phyloP scores from a whole-genome alignment of 768 basidiomycete species.

The Lactifluus echinatus region DNA sequence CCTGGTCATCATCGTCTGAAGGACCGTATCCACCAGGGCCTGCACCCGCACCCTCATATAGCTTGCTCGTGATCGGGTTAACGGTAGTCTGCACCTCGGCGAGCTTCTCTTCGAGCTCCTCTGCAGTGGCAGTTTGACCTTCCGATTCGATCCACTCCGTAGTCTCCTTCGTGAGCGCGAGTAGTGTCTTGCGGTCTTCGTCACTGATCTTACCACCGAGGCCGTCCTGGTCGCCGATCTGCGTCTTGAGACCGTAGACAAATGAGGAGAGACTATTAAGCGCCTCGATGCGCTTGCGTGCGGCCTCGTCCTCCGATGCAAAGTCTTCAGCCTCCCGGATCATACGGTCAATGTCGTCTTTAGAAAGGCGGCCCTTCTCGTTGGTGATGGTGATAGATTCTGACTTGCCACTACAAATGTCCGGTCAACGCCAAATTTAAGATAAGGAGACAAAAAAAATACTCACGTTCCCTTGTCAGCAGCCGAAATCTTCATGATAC shows the following conservation, averaged over 20 bases:
- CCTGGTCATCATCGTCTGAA: constrained; percentile 31
- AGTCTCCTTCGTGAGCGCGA: constrained; percentile 76
- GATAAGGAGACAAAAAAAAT: not conserved
- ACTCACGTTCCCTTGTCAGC: constrained; percentile 85
- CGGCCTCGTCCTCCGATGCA: constrained; percentile 65
- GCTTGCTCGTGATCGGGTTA: constrained; percentile 41
- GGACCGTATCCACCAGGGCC: constrained; percentile 21
- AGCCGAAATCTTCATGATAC: constrained; percentile 90
- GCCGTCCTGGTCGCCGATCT: constrained; percentile 80
- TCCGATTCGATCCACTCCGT: constrained; percentile 90
- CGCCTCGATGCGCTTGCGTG: constrained; percentile 78
- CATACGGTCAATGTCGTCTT: constrained; percentile 84
- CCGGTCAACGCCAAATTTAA: not conserved
- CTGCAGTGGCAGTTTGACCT: constrained; percentile 63
- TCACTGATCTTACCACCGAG: constrained; percentile 81
- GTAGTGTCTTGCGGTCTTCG: constrained; percentile 77
- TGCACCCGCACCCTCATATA: constrained; percentile 24
- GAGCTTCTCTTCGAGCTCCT: constrained; percentile 90
- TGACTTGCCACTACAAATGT: constrained; percentile 58
- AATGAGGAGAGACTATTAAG: constrained; percentile 74
- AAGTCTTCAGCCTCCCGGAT: constrained; percentile 90
- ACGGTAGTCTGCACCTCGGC: constrained; percentile 31
- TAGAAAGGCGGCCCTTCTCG: constrained; percentile 75
- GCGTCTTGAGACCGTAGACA: constrained; percentile 81
- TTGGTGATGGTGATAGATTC: constrained; percentile 92